Percentiles rank a stretch among this genome's conserved stretches.
Evolutionary conservation across 208 protist species (phyloP).

Genomic region (Crithidia thermophila): DNA sequence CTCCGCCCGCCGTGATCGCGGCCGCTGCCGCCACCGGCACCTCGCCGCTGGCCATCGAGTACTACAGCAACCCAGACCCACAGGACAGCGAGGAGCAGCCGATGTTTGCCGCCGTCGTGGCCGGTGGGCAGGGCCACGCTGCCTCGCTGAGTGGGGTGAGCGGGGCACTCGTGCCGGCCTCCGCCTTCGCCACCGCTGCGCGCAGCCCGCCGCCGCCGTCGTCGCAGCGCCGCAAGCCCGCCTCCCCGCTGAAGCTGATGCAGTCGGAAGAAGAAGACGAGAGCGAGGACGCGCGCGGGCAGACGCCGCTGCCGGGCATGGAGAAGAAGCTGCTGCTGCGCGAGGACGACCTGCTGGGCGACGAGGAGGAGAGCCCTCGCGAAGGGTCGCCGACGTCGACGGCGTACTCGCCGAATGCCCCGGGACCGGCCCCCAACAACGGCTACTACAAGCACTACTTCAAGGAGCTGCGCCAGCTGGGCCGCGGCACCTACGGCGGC

Average conservation of each 20-base stretch:
- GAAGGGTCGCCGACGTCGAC: constrained; percentile 16
- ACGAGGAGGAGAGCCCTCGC: neutral
- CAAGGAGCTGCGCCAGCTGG: constrained; percentile 80
- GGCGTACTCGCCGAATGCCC: constrained; percentile 19
- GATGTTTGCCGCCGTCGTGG: constrained; percentile 12
- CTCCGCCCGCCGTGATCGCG: constrained; percentile 22
- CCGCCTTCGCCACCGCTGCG: neutral
- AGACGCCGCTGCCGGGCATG: neutral
- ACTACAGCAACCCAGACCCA: constrained; percentile 17
- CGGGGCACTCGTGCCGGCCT: constrained; percentile 1
- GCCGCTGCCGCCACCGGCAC: constrained; percentile 7
- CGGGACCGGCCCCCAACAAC: constrained; percentile 17
- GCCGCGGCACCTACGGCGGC: constrained; percentile 83
- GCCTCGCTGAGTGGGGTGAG: neutral
- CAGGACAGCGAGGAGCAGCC: neutral
- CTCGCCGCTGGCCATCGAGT: constrained; percentile 50
- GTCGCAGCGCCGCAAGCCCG: neutral
- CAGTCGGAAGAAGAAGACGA: constrained; percentile 13
- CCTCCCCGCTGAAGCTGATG: constrained; percentile 20
- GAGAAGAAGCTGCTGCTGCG: constrained; percentile 1
- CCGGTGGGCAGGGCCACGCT: neutral
- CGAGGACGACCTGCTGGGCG: neutral
- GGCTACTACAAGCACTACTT: constrained; percentile 90
- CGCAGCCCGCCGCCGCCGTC: neutral
- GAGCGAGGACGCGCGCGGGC: constrained; percentile 2